Base-by-base conservation (phyloP, 2,329 filamentous ascomycete species). In the Pseudogymnoascus sp. region DNA sequence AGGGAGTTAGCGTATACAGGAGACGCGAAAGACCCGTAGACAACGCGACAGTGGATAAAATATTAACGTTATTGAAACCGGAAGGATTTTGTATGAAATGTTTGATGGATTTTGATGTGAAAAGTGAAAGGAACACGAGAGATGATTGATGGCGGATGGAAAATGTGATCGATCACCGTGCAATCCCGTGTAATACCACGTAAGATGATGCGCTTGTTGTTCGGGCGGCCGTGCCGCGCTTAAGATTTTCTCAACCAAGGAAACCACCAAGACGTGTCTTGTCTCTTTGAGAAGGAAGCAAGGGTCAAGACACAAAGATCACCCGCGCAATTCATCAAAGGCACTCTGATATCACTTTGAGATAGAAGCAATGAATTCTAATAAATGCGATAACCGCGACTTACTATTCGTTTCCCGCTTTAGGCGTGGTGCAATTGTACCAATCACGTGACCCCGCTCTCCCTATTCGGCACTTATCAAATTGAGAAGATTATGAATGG, bases 161-260 rank as follows among this genome's bases (percentile, higher is more conserved):
- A 56, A 56, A 56, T 56, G 25, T 5, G 49, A 36, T 34, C 16
- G 49, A 36, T 34, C 16, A 34, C 49, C 28, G 12, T 34, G 23
- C 31, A 21, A 56, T 56, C 49, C 49, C 49, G 28, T 56, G 49
- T 56, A 56, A 56, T 56, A 56, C 46, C 49, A 56, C 49, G 49
- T 56, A 56, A 56, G 49, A 36, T 56, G 49, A 36, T 56, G 49
- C 49, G 49, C 49, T 56, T 56, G 49, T 46, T 53, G 46, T 56
- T 34, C 49, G 28, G 49, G 21, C 46, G 28, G 28, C 49, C 49
- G 49, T 36, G 49, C 49, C 49, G 49, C 49, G 49, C 49, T 56
- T 56, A 56, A 56, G 49, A 56, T 34, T 56, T 56, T 34, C 28
- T 56, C 49, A 53, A 53, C 49, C 49, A 36, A 18, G n/a, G 49